Base-by-base conservation (phyloP, 805 yeast species). In the Lipomyces chichibuensis region DNA sequence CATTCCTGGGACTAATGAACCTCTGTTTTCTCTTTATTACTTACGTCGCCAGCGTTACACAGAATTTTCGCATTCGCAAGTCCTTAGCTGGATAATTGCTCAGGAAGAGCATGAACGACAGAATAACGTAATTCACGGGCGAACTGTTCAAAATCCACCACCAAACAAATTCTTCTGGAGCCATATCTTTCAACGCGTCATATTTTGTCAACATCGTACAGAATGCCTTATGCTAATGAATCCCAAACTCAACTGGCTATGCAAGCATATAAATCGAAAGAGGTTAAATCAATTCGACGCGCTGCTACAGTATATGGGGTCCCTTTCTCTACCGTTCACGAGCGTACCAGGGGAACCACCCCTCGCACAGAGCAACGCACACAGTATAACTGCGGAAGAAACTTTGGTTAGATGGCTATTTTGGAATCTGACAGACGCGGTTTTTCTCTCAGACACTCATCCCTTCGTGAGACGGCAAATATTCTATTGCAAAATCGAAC, bases 121-220 rank as follows among this genome's bases (percentile, higher is more conserved):
- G 32, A 29, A 29, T 29, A n/a, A n/a, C n/a, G n/a, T n/a, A n/a
- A n/a, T n/a, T n/a, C 55, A 79, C 74, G 29, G 87, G 87, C 35
- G 35, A 33, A 33, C 35, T 8, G 35, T 4, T 33, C 35, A 33
- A 33, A 5, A 33, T 33, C 17, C 86, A 76, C 0, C 35, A 33
- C 35, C 8, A 33, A 33, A 33, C 4, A 4, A 33, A 33, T 33
- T 37, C 9, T 37, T 37, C 43, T 13, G 17, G 13, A 37, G 9
- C 11, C 43, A 37, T 37, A 5, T 5, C 9, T 37, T 37, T 37
- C 43, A 13, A 37, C 43, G 43, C 43, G 43, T 37, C 43, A 37
- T 13, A 37, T 37, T 37, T 37, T 37, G 9, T 37, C 43, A 37
- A 37, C 43, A 37, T 5, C 43, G 17, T 13, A 37, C 43, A 37